Conservation (phyloP, 2,329 filamentous ascomycete genomes). For the Shiraia sp. region DNA sequence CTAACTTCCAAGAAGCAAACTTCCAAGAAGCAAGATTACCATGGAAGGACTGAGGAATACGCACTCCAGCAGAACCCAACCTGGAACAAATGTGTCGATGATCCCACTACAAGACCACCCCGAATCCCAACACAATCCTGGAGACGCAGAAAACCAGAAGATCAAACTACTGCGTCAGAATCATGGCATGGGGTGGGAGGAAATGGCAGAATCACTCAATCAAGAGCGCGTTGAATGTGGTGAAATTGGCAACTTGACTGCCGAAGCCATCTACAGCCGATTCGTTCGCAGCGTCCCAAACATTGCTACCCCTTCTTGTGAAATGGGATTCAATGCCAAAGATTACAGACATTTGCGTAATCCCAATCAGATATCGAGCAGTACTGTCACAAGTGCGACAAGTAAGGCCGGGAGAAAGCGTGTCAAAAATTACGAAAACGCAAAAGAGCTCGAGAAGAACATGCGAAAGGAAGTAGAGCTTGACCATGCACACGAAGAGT, state of each 20-base stretch:
- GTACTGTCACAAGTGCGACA: slow-evolving; percentile 2
- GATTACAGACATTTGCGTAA: slow-evolving; percentile 41
- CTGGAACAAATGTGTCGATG: no score
- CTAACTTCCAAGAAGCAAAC: no score
- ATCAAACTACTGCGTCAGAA: slow-evolving; percentile 38
- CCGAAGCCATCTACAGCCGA: slow-evolving; percentile 41
- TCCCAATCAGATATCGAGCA: slow-evolving; percentile 11
- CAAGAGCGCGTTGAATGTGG: slow-evolving; percentile 16
- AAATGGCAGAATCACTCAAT: slow-evolving; percentile 36
- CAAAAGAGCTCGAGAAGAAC: slow-evolving; percentile 28
- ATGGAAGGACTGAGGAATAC: no score
- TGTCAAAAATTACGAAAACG: slow-evolving; percentile 22
- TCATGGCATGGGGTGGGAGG: slow-evolving; percentile 30
- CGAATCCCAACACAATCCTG: slow-evolving; percentile 1
- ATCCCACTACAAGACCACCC: no score
- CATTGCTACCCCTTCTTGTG: slow-evolving; percentile 22
- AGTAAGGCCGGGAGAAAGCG: slow-evolving; percentile 27
- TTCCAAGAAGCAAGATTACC: no score
- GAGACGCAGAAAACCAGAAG: slow-evolving; percentile 35
- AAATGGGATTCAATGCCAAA: slow-evolving; percentile 35
- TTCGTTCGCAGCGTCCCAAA: slow-evolving; percentile 37
- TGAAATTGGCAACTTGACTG: slow-evolving; percentile 25
- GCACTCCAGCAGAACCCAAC: no score
- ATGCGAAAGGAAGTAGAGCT: slow-evolving; percentile 15
- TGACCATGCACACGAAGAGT: slow-evolving; percentile 8